Conservation (phyloP, 2,329 filamentous ascomycete genomes). For the Simplicillium aogashimaense region DNA sequence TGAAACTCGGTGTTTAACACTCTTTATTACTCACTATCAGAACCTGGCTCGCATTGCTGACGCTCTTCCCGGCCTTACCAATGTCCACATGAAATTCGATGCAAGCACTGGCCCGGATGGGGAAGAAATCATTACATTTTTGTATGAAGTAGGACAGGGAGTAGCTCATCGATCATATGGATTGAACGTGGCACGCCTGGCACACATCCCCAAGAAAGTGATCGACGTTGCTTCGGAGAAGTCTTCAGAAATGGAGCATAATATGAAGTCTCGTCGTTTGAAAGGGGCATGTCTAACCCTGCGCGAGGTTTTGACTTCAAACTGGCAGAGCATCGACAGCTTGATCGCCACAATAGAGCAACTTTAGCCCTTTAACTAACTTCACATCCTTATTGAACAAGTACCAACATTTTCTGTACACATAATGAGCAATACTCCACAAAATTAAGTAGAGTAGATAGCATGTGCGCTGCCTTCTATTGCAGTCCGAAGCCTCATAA, state of each 20-base stretch:
- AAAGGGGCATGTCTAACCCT: constrained; percentile 34
- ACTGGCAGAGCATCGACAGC: constrained; percentile 37
- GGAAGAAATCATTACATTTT: constrained; percentile 78
- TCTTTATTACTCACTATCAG: constrained; percentile 99
- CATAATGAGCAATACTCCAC: too few relatives aligned
- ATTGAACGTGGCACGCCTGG: constrained; percentile 81
- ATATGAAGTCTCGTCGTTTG: constrained; percentile 55
- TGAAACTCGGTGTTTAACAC: constrained; percentile 64
- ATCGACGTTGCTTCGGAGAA: constrained; percentile 73
- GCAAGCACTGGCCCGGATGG: constrained; percentile 27
- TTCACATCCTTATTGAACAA: too few relatives aligned
- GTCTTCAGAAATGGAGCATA: constrained; percentile 69
- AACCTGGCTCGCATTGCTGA: constrained; percentile 62
- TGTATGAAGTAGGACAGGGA: constrained; percentile 87
- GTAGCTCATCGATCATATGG: constrained; percentile 93
- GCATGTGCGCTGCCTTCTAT: too few relatives aligned
- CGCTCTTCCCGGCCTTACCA: constrained; percentile 61
- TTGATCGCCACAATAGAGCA: constrained; percentile 49
- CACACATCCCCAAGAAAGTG: constrained; percentile 66
- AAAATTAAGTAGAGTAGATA: too few relatives aligned
- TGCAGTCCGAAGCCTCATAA: too few relatives aligned
- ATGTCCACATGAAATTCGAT: constrained; percentile 91
- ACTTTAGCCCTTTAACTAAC: constrained; percentile 36
- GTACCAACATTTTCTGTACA: too few relatives aligned
- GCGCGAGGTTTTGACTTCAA: constrained; percentile 26